Conservation (phyloP, 345 rosid species). For the Adansonia digitata region DNA sequence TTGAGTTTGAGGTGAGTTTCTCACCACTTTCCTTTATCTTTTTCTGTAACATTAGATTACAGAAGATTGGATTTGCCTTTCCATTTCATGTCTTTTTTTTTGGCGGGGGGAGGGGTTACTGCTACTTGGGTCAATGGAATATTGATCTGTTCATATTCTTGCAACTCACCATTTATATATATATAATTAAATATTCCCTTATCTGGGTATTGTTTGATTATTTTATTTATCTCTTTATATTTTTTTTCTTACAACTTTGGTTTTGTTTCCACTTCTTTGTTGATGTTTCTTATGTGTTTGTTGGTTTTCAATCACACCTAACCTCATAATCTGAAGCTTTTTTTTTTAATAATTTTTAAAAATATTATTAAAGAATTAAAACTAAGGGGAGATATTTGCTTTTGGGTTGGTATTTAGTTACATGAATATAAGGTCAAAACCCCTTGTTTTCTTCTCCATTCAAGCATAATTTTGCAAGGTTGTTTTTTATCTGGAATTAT, state of each 20-base stretch:
- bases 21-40: not conserved
- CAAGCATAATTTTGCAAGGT: constrained; percentile 12
- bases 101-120: not conserved
- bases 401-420: constrained; percentile 2
- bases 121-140: constrained; percentile 14
- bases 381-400: constrained; percentile 2
- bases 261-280: constrained; percentile 6
- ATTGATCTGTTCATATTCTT: constrained; percentile 19
- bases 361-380: not conserved
- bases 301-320: constrained; percentile 28
- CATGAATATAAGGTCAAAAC: constrained; percentile 27
- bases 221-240: not conserved
- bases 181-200: not conserved
- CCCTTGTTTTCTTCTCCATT: constrained; percentile 10
- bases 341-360: not conserved
- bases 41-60: constrained; percentile 14
- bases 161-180: not conserved
- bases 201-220: constrained; percentile 19
- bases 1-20: constrained; percentile 21
- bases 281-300: constrained; percentile 21
- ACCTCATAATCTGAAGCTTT: constrained; percentile 16
- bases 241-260: constrained; percentile 7
- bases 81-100: not conserved
- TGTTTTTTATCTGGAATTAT: constrained; percentile 16
- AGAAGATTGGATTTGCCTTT: constrained; percentile 19